Evolutionary conservation across 768 basidiomycete species (phyloP).

Genomic region (Boletus rubroflammeus): DNA sequence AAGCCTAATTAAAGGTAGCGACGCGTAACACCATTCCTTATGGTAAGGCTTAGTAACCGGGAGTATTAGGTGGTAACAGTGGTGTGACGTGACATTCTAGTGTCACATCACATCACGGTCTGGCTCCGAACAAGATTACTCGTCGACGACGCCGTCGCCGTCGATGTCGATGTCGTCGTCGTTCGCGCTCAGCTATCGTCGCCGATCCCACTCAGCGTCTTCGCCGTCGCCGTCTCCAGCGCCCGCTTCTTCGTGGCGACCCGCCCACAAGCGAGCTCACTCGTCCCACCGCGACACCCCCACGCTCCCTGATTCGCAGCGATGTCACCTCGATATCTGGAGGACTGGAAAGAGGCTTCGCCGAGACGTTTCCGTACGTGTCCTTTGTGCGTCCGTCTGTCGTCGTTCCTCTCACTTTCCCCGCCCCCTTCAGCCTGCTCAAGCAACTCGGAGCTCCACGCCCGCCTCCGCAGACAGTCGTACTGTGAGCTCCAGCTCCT

Average conservation of each 20-base stretch:
- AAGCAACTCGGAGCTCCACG: conserved; percentile 28
- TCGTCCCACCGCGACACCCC: conserved; percentile 37
- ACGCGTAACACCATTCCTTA: too few relatives aligned
- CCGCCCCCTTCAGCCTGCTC: conserved; percentile 10
- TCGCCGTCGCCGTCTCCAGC: conserved; percentile 36
- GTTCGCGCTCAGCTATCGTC: conserved; percentile 38
- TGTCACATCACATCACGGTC: conserved; percentile 12
- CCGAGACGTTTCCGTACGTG: conserved; percentile 44
- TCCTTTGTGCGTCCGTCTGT: background rate
- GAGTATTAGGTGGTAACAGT: too few relatives aligned
- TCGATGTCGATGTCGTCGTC: conserved; percentile 34
- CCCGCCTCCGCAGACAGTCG: conserved; percentile 29
- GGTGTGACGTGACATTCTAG: conserved; percentile 23
- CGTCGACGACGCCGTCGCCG: conserved; percentile 1
- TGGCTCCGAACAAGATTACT: conserved; percentile 17
- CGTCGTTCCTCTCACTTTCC: conserved; percentile 5
- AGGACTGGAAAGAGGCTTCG: conserved; percentile 54
- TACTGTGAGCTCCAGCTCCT: conserved; percentile 22
- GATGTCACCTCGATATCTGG: conserved; percentile 53
- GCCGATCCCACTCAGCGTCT: conserved; percentile 51
- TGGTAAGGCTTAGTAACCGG: too few relatives aligned
- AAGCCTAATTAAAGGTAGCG: too few relatives aligned
- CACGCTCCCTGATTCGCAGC: conserved; percentile 38
- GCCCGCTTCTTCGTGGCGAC: conserved; percentile 38
- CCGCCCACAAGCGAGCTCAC: conserved; percentile 48